Conservation (phyloP, 495 filamentous ascomycete genomes). For the Xylaria scruposa region DNA sequence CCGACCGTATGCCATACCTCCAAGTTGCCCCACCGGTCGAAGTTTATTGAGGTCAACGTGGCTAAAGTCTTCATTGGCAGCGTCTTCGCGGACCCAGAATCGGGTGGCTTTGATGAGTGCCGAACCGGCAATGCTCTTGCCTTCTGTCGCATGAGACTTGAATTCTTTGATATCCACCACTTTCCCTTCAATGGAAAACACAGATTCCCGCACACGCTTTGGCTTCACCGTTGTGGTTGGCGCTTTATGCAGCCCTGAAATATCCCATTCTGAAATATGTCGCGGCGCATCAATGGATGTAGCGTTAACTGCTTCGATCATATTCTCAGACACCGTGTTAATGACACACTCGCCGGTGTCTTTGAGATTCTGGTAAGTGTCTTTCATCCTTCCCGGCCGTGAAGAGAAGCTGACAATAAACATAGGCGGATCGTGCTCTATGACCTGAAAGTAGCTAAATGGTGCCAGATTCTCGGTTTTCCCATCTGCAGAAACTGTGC, state of each 20-base stretch:
- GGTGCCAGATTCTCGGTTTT: conserved; percentile 72
- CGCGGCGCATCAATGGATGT: conserved; percentile 35
- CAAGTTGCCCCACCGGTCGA: conserved; percentile 71
- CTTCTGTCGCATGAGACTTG: conserved; percentile 64
- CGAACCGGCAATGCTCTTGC: conserved; percentile 71
- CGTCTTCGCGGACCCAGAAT: conserved; percentile 82
- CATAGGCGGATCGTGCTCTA: conserved; percentile 79
- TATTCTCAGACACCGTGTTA: conserved; percentile 81
- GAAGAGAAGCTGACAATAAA: conserved; percentile 71
- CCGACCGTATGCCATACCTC: conserved; percentile 74
- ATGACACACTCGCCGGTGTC: conserved; percentile 72
- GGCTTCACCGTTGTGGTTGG: conserved; percentile 64
- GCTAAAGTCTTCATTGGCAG: conserved; percentile 70
- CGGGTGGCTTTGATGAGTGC: conserved; percentile 75
- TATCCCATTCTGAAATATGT: conserved; percentile 68
- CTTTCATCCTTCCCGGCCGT: conserved; percentile 62
- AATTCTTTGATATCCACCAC: conserved; percentile 69
- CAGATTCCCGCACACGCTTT: conserved; percentile 71
- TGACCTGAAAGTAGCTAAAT: conserved; percentile 73
- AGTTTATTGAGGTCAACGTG: conserved; percentile 68
- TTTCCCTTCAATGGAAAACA: conserved; percentile 73
- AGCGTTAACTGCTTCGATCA: conserved; percentile 76
- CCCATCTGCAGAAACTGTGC: conserved; percentile 45
- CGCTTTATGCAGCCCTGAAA: conserved; percentile 69
- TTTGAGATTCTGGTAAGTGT: conserved; percentile 68